Conservation (phyloP, 352 stramenopile genomes). For the Phytophthora citricola region DNA sequence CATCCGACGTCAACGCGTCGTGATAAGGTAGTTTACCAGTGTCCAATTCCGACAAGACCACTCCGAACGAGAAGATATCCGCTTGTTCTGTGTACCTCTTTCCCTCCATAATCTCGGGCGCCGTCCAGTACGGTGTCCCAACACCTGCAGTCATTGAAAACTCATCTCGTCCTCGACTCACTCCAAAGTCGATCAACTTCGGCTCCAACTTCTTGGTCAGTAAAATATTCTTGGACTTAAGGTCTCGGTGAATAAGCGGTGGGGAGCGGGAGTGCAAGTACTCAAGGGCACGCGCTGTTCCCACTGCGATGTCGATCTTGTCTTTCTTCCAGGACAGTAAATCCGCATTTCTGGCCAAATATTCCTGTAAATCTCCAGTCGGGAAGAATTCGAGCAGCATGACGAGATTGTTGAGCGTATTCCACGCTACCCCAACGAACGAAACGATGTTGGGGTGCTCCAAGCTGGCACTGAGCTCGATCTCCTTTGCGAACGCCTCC, state of each 20-base stretch:
- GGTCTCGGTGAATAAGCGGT: neutral
- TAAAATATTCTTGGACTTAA: neutral
- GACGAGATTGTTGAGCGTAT: neutral
- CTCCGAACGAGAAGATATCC: slow-evolving; percentile 78
- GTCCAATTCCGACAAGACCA: slow-evolving; percentile 56
- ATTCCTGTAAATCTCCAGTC: neutral
- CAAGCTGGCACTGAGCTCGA: neutral
- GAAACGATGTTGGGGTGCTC: too few species aligned
- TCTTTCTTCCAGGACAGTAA: neutral
- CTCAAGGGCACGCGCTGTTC: neutral
- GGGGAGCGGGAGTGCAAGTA: neutral
- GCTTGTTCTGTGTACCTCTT: slow-evolving; percentile 60
- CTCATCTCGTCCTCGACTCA: slow-evolving; percentile 39
- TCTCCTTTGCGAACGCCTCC: neutral
- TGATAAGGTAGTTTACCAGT: slow-evolving; percentile 40
- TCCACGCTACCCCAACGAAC: neutral
- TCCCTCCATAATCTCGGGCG: slow-evolving; percentile 69
- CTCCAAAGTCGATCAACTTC: slow-evolving; percentile 43
- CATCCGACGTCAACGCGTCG: too few species aligned
- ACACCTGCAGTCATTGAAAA: slow-evolving; percentile 46
- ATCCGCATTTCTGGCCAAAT: neutral
- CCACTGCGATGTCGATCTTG: neutral
- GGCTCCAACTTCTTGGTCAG: neutral
- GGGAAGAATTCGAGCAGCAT: neutral
- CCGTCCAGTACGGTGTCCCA: slow-evolving; percentile 64